These are phyloP conservation scores for Pythium folliculosum DNA, from an alignment of 352 stramenopile species.

Conservation along the genomic window DNA sequence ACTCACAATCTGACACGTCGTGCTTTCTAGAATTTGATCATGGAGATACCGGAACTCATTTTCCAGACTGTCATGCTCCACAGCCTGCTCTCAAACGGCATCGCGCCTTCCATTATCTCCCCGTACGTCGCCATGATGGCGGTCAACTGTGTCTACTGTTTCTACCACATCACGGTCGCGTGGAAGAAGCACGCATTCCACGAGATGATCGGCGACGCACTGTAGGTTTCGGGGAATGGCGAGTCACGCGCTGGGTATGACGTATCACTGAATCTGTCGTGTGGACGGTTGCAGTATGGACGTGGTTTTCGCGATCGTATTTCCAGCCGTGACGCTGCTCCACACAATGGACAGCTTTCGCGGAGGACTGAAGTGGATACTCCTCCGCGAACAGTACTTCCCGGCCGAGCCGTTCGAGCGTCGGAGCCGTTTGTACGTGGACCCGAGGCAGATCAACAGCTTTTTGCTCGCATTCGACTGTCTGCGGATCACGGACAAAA, in stretches of 20 bases:
- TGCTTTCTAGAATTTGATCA: slow-evolving; percentile 2
- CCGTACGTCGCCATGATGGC: slow-evolving; percentile 41
- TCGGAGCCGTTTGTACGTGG: slow-evolving; percentile 34
- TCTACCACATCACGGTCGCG: slow-evolving; percentile 37
- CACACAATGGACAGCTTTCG: slow-evolving; percentile 36
- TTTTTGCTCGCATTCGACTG: slow-evolving; percentile 40
- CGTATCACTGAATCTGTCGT: too few species aligned
- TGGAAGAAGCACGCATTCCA: slow-evolving; percentile 35
- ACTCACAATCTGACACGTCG: too few species aligned
- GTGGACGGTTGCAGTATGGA: slow-evolving; percentile 30
- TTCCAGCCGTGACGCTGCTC: slow-evolving; percentile 36
- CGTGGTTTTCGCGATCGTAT: slow-evolving; percentile 39
- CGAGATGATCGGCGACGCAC: slow-evolving; percentile 41
- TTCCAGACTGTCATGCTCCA: slow-evolving; percentile 41
- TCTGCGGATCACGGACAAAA: slow-evolving; percentile 21
- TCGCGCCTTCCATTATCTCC: slow-evolving; percentile 30
- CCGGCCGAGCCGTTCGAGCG: slow-evolving; percentile 39
- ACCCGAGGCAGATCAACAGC: slow-evolving; percentile 34
- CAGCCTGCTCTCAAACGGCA: slow-evolving; percentile 32
- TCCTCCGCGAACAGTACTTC: slow-evolving; percentile 42
- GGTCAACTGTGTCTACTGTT: slow-evolving; percentile 38
- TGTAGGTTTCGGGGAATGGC: slow-evolving; percentile 39
- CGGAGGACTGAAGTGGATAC: slow-evolving; percentile 35
- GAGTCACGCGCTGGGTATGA: too few species aligned
- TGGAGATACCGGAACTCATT: slow-evolving; percentile 19